phyloP scores from a whole-genome alignment of 495 filamentous ascomycete genomes.

The Lasiosphaeriaceae sp. region DNA sequence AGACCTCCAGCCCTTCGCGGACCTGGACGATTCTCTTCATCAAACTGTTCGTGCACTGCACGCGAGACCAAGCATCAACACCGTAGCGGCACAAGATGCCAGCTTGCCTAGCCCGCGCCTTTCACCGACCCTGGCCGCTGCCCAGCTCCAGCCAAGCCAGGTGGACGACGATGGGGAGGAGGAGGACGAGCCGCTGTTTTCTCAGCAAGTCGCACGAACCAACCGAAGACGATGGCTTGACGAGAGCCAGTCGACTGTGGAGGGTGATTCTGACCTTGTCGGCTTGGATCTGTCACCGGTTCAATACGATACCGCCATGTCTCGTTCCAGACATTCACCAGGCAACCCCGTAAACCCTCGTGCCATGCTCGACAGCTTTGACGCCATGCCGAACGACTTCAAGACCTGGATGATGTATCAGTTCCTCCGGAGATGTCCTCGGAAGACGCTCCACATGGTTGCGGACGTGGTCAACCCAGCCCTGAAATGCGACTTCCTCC shows the following conservation, averaged over 20 bases:
- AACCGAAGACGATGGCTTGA: conserved; percentile 22
- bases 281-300: conserved; percentile 16
- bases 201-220: conserved; percentile 19
- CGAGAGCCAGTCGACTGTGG: conserved; percentile 27
- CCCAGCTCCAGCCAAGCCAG: conserved; percentile 48
- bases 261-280: conserved; percentile 15
- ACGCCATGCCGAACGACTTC: conserved; percentile 80
- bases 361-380: conserved; percentile 83
- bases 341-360: conserved; percentile 65
- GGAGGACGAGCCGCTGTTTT: conserved; percentile 27
- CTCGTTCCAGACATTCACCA: conserved; percentile 15
- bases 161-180: conserved; percentile 39
- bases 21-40: conserved; percentile 40
- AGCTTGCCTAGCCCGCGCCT: conserved; percentile 93
- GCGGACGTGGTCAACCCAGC: conserved; percentile 92
- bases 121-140: conserved; percentile 83
- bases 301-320: conserved; percentile 12
- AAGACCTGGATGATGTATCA: conserved; percentile 96
- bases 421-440: conserved; percentile 79
- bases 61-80: conserved; percentile 52
- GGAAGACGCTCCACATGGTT: conserved; percentile 87
- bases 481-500: conserved; percentile 90
- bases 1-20: conserved; percentile 47
- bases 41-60: conserved; percentile 33
- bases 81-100: conserved; percentile 70